Evolutionary conservation across 1,139 yeast genomes (phyloP).

Genomic region (Saccharomycopsis hybrid): DNA sequence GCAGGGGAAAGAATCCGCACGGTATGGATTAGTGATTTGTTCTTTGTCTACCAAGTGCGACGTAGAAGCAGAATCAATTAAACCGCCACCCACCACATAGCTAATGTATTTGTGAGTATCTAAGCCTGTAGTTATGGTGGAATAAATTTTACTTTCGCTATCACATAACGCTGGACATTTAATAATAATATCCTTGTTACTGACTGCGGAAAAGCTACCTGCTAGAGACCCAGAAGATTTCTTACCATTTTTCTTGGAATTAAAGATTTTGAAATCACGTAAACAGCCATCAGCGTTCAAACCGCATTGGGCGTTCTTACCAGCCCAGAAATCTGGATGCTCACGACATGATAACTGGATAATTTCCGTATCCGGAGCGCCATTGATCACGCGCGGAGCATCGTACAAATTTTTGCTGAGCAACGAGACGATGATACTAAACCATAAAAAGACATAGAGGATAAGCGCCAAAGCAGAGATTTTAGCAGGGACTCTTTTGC

Average conservation of each 20-base stretch:
- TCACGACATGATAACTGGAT: conserved; percentile 38
- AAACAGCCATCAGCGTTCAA: conserved; percentile 54
- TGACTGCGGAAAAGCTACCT: too few species aligned
- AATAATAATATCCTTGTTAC: conserved; percentile 43
- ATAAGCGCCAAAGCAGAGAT: not conserved
- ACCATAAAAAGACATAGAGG: conserved; percentile 11
- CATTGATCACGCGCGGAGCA: not conserved
- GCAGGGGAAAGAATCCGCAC: conserved; percentile 88
- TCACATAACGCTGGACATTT: conserved; percentile 90
- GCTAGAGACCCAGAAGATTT: conserved; percentile 18
- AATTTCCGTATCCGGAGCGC: conserved; percentile 23
- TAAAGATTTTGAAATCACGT: not conserved
- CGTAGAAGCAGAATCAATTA: conserved; percentile 2
- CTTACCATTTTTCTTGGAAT: not conserved
- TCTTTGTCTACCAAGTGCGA: conserved; percentile 23
- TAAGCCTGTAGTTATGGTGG: conserved; percentile 71
- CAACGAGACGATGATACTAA: conserved; percentile 1
- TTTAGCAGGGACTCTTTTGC: not conserved
- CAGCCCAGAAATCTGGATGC: conserved; percentile 54
- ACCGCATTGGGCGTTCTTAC: conserved; percentile 75
- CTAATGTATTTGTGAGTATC: conserved; percentile 63
- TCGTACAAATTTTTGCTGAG: conserved; percentile 1
- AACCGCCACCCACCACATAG: conserved; percentile 73
- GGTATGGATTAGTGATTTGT: conserved; percentile 47
- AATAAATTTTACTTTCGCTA: conserved; percentile 68